Percentiles rank a stretch among this genome's conserved stretches.
These are phyloP conservation scores for Epichloe uncinata DNA, from an alignment of 2,329 filamentous ascomycete genomes.

Conservation along the genomic window DNA sequence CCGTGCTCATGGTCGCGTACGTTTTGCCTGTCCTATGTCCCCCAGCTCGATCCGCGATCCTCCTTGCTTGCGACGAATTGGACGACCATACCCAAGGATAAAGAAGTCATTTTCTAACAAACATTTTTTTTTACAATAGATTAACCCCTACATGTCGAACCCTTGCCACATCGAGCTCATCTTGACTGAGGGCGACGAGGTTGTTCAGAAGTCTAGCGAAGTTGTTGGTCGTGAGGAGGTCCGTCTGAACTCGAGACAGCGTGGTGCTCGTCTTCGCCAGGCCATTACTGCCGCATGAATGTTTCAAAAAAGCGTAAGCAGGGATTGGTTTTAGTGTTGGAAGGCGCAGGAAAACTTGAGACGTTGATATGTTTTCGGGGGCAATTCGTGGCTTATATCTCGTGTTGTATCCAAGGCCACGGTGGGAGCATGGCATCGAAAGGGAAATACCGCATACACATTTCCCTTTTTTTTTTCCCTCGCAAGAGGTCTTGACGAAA, in stretches of 20 bases:
- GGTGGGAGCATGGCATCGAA: slow-evolving; percentile 25
- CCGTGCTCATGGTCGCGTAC: slow-evolving; percentile 99
- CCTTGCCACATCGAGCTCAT: slow-evolving; percentile 99
- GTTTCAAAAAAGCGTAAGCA: slow-evolving; percentile 11
- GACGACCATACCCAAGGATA: background rate
- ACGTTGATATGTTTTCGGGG: slow-evolving; percentile 8
- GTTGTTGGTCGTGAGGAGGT: slow-evolving; percentile 48
- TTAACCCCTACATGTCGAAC: slow-evolving; percentile 99
- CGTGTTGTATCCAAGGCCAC: slow-evolving; percentile 26
- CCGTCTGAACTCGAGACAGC: slow-evolving; percentile 84
- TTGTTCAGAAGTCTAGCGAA: slow-evolving; percentile 90
- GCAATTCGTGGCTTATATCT: slow-evolving; percentile 24
- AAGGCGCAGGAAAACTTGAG: slow-evolving; percentile 6
- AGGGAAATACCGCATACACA: slow-evolving; percentile 23
- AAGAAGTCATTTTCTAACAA: slow-evolving; percentile 12
- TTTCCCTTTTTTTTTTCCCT: slow-evolving; percentile 9
- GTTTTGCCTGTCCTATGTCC: slow-evolving; percentile 25
- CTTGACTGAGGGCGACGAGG: slow-evolving; percentile 94
- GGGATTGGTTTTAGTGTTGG: slow-evolving; percentile 5
- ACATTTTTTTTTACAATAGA: slow-evolving; percentile 38
- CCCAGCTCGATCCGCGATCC: background rate
- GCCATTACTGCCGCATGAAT: slow-evolving; percentile 51
- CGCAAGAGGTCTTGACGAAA: slow-evolving; percentile 25
- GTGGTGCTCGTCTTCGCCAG: slow-evolving; percentile 54
- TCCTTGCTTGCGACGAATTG: background rate